Evolutionary conservation across 331 rosid species (phyloP), one percentile per base, ranked within the genome.

Genomic region (Pyracantha coccinea): DNA sequence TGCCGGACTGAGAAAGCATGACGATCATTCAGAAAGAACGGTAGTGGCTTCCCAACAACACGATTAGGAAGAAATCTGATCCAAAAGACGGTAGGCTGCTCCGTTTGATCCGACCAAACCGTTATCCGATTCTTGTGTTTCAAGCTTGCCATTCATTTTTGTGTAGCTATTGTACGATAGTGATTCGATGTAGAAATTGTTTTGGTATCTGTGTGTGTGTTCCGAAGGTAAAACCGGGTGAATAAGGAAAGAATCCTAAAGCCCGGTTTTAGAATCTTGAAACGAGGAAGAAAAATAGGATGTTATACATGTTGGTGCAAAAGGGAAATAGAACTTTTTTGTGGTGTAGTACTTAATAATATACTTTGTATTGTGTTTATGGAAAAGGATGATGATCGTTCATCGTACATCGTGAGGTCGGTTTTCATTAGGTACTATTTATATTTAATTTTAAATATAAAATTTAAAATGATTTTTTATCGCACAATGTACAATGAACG

Each of bases 81-180:
- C 29, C 25, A 38, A 19, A 38, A 68, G 16, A 28, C 71, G 0
- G 15, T 24, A 20, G 23, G 20, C 35, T 20, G 19, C 21, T 44
- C 29, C 7, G 76, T 41, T 50, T 23, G 52, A 19, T 69, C 67
- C 65, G 28, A 21, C 63, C 0, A 6, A 19, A 21, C 17, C 11
- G 19, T 9, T 24, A 58, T 78, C 57, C 57, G 21, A 8, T 58
- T 82, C 81, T 83, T 77, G 78, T 74, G 78, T 62, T 72, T 59
- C 20, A 80, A 74, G 74, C 45, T 38, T 38, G 70, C 74, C 74
- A 79, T 85, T 86, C 81, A 84, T 87, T 85, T 68, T 25, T 75
- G 45, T 69, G 79, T 55, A 79, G 82, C 61, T 61, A 68, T 78
- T 38, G 83, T 72, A 45, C 76, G 55, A 35, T 83, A 54, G 78